Conservation (phyloP, 2,329 filamentous ascomycete genomes). For the Ambrosiella beaveri region DNA sequence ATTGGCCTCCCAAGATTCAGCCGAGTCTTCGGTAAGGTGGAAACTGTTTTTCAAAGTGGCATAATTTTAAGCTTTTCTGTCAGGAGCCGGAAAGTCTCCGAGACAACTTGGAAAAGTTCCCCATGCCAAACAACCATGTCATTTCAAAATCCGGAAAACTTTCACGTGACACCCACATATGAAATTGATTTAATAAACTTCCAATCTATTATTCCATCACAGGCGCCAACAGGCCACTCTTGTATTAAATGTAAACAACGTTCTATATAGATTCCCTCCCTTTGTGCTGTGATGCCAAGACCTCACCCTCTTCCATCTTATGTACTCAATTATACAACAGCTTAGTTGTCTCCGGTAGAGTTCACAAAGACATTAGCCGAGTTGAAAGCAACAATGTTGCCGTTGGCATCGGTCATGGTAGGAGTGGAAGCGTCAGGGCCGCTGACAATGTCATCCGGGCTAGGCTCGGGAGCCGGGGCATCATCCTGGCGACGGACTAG, state of each 20-base stretch:
- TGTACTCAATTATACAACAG: constrained; percentile 4
- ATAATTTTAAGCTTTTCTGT: not conserved
- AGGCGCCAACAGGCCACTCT: not conserved
- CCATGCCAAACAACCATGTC: not conserved
- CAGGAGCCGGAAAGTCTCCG: not conserved
- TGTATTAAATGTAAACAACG: not conserved
- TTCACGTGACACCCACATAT: not conserved
- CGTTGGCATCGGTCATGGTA: constrained; percentile 29
- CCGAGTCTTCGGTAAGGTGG: too few species aligned
- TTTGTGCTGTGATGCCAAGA: not conserved
- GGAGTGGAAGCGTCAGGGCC: constrained; percentile 22
- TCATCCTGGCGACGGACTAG: constrained; percentile 17
- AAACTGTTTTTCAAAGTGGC: not conserved
- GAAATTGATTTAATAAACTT: not conserved
- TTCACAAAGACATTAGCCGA: constrained; percentile 26
- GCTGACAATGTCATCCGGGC: constrained; percentile 7
- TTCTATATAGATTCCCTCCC: not conserved
- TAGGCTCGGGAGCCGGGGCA: constrained; percentile 3
- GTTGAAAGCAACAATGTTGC: constrained; percentile 30
- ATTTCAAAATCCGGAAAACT: not conserved
- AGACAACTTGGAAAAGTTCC: not conserved
- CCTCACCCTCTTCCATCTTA: not conserved
- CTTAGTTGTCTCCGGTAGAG: constrained; percentile 13
- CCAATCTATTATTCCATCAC: not conserved
- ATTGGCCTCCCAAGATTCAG: too few species aligned